These are phyloP conservation scores for Daphne laureola DNA, from an alignment of 441 rosid genomes.

Conservation along the genomic window DNA sequence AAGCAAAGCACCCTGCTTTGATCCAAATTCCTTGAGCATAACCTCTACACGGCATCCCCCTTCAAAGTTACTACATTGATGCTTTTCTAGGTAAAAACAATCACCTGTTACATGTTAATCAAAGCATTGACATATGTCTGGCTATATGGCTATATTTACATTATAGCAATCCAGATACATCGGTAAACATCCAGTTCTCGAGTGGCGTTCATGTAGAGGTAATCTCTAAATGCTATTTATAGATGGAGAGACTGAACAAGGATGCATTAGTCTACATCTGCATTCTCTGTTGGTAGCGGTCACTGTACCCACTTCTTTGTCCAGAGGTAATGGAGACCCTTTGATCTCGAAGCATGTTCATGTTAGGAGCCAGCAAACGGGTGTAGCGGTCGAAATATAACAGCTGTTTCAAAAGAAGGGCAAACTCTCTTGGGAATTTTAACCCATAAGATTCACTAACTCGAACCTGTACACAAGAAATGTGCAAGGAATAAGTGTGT, in stretches of 20 bases:
- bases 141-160: too few relatives aligned
- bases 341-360: conserved; percentile 98
- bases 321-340: conserved; percentile 70
- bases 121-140: too few relatives aligned
- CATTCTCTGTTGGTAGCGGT: conserved; percentile 30
- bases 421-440: conserved; percentile 88
- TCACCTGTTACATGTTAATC: too few relatives aligned
- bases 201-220: too few relatives aligned
- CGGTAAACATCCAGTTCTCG: too few relatives aligned
- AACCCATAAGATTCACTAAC: conserved; percentile 91
- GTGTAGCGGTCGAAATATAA: conserved; percentile 93
- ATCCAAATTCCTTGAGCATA: too few relatives aligned
- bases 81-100: too few relatives aligned
- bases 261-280: not conserved
- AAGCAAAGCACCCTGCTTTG: too few relatives aligned
- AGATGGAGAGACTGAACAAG: not conserved
- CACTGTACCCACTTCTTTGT: conserved; percentile 42
- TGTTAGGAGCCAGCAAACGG: conserved; percentile 77
- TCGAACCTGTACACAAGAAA: conserved; percentile 44
- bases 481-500: not conserved
- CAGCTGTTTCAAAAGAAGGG: conserved; percentile 93
- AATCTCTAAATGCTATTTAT: too few relatives aligned
- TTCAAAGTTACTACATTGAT: too few relatives aligned
- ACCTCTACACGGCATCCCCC: too few relatives aligned
- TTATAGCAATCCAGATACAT: too few relatives aligned